Conservation (phyloP, 2,329 filamentous ascomycete species). For the Venturia pyrina region DNA sequence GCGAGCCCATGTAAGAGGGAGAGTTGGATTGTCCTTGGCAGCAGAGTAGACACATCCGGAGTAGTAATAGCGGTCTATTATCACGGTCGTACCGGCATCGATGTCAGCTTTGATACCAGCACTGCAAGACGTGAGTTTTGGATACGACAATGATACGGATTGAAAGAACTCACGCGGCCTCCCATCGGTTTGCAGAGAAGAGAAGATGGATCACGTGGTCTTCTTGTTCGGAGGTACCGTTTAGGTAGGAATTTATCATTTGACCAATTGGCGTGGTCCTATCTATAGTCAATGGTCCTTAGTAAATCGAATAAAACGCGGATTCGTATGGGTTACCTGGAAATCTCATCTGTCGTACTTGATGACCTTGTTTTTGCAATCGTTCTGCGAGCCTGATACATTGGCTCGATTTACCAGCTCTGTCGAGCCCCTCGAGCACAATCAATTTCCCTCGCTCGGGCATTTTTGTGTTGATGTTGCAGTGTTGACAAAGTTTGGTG, state of each 20-base stretch:
- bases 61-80: slow-evolving; percentile 92
- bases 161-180: slow-evolving; percentile 36
- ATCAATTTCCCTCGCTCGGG: slow-evolving; percentile 57
- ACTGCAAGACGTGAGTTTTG: slow-evolving; percentile 13
- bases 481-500: no score
- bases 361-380: slow-evolving; percentile 40
- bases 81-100: slow-evolving; percentile 57
- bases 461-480: no score
- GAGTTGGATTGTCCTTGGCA: slow-evolving; percentile 64
- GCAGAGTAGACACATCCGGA: slow-evolving; percentile 88
- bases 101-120: slow-evolving; percentile 37
- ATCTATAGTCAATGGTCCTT: slow-evolving; percentile 41
- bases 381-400: slow-evolving; percentile 55
- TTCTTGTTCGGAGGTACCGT: slow-evolving; percentile 60
- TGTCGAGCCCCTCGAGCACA: slow-evolving; percentile 79
- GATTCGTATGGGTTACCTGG: slow-evolving; percentile 35
- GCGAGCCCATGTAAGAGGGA: slow-evolving; percentile 71
- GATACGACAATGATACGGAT: neutral
- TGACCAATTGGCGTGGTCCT: slow-evolving; percentile 74
- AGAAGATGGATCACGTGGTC: slow-evolving; percentile 85
- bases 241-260: slow-evolving; percentile 78
- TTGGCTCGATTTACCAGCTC: slow-evolving; percentile 88
- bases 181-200: slow-evolving; percentile 89
- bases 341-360: slow-evolving; percentile 53
- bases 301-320: neutral